Evolutionary conservation across 2,329 filamentous ascomycete genomes (phyloP).

Genomic region (Metarhizium rileyi): DNA sequence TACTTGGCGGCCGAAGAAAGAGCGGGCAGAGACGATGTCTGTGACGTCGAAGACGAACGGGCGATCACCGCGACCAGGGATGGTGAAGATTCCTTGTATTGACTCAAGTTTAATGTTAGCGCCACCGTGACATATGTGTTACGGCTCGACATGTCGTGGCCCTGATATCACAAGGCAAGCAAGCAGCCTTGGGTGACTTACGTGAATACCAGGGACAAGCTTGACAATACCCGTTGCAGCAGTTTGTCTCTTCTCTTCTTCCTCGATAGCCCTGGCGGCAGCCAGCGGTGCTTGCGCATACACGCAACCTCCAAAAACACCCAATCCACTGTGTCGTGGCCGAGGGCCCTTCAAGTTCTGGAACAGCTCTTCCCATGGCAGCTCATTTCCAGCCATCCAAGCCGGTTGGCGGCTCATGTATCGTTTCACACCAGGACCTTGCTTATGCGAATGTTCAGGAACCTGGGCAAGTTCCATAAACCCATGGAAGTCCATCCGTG

Average conservation of each 20-base stretch:
- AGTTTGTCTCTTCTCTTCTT: constrained; percentile 16
- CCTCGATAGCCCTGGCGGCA: constrained; percentile 23
- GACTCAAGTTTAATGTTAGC: constrained; percentile 26
- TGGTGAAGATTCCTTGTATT: constrained; percentile 46
- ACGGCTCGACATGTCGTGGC: too few species aligned
- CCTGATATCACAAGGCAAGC: neutral
- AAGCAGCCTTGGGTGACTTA: constrained; percentile 14
- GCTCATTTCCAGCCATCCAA: constrained; percentile 21
- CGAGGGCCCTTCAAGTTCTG: constrained; percentile 8
- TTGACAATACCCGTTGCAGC: constrained; percentile 3
- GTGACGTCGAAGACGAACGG: constrained; percentile 44
- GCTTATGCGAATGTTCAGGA: constrained; percentile 7
- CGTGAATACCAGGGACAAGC: constrained; percentile 26
- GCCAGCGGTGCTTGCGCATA: constrained; percentile 28
- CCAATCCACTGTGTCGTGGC: constrained; percentile 8
- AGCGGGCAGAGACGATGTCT: constrained; percentile 32
- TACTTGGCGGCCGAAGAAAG: constrained; percentile 40
- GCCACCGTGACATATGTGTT: too few species aligned
- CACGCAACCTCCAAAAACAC: constrained; percentile 28
- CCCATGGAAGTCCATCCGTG: constrained; percentile 20
- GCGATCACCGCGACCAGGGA: constrained; percentile 34
- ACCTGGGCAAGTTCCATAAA: constrained; percentile 18
- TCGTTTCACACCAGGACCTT: constrained; percentile 9
- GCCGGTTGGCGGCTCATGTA: constrained; percentile 24
- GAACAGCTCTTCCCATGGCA: constrained; percentile 18